These are phyloP conservation scores for Euphorbia lathyris DNA, from an alignment of 345 rosid genomes.

Conservation along the genomic window DNA sequence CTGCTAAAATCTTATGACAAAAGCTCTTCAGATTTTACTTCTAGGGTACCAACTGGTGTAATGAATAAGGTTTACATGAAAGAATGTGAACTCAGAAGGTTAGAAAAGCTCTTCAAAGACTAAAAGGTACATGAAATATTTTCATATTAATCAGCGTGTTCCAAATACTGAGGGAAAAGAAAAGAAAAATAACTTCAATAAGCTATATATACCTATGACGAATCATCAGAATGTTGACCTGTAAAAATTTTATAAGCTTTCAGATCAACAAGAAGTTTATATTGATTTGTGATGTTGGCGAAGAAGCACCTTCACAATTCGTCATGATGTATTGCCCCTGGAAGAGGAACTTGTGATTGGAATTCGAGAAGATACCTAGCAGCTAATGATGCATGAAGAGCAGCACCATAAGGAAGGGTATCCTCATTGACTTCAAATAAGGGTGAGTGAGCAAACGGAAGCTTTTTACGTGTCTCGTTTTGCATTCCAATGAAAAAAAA, in stretches of 20 bases:
- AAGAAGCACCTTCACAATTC: constrained; percentile 45
- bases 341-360: constrained; percentile 25
- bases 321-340: constrained; percentile 36
- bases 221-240: neutral
- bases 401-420: constrained; percentile 77
- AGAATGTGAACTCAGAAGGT: neutral
- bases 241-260: neutral
- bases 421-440: constrained; percentile 65
- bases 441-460: constrained; percentile 52
- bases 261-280: neutral
- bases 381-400: constrained; percentile 86
- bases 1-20: neutral
- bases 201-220: neutral
- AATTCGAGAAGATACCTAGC: constrained; percentile 49
- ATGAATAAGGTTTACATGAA: neutral
- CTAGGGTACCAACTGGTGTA: neutral
- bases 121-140: neutral
- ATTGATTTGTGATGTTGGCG: neutral
- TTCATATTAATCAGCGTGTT: neutral
- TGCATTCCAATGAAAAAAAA: constrained; percentile 67
- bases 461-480: constrained; percentile 34
- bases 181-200: neutral
- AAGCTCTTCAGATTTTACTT: neutral
- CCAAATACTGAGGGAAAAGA: neutral
- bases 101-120: neutral